Percentiles rank a stretch among this genome's conserved stretches.
These are phyloP conservation scores for Fusarium lateritium DNA, from an alignment of 2,329 filamentous ascomycete genomes.

Conservation along the genomic window DNA sequence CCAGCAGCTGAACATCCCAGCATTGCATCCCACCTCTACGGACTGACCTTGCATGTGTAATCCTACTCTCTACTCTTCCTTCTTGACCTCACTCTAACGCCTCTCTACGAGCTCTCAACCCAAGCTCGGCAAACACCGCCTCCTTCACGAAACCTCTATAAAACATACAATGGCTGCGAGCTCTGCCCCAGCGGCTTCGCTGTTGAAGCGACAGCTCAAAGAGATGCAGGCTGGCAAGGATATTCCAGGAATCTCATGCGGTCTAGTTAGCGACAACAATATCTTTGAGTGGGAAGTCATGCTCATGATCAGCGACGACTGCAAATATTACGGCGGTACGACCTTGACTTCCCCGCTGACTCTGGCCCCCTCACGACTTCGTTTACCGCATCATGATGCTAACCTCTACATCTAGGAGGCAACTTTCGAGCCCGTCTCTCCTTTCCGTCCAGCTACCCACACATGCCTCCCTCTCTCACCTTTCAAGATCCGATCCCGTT, in stretches of 20 bases:
- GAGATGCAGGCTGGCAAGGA: slow-evolving; percentile 94
- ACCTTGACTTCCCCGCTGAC: slow-evolving; percentile 27
- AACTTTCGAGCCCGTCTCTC: slow-evolving; percentile 89
- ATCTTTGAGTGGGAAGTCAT: slow-evolving; percentile 99
- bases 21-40: slow-evolving; percentile 24
- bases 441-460: slow-evolving; percentile 90
- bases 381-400: slow-evolving; percentile 21
- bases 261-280: slow-evolving; percentile 86
- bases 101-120: not conserved
- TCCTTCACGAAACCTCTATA: not conserved
- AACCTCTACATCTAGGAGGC: slow-evolving; percentile 72
- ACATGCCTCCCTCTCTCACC: slow-evolving; percentile 87
- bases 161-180: slow-evolving; percentile 42
- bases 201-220: slow-evolving; percentile 89
- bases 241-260: slow-evolving; percentile 94
- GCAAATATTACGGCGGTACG: slow-evolving; percentile 92
- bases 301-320: slow-evolving; percentile 97
- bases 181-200: slow-evolving; percentile 73
- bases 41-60: slow-evolving; percentile 20
- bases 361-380: not conserved
- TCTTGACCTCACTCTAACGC: not conserved
- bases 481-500: slow-evolving; percentile 88
- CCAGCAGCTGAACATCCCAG: slow-evolving; percentile 15
- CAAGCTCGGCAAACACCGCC: not conserved
- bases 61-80: not conserved